Evolutionary conservation across 805 yeast genomes (phyloP), one percentile per base, ranked within the genome.

Genomic region (Lipomyces sp.): DNA sequence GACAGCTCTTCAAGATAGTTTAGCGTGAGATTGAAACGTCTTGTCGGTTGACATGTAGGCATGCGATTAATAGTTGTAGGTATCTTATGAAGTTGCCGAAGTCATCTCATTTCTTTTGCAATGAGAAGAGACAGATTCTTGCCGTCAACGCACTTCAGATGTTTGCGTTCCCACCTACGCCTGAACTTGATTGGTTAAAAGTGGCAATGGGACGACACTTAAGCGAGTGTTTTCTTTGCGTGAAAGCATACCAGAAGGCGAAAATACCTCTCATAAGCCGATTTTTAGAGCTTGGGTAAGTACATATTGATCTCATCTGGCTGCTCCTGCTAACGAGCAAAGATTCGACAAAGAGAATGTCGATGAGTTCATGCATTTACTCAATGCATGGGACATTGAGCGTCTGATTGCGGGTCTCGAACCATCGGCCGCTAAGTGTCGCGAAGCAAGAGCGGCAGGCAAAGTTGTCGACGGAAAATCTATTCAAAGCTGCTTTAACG

Each of bases 181-280:
- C 66, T 10, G 72, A 67, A 24, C 65, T 70, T 3, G 62, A 57
- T 15, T 71, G 72, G 73, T 54, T 71, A 6, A 60, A 66, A 35
- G 8, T 39, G 2, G 66, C 73, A 4, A 57, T 71, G 24, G 63
- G 57, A 51, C 59, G 60, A 42, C 74, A 71, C 51, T 51, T 71
- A 33, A 57, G 50, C 42, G 62, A 57, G 13, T 71, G 74, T 35
- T 71, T 65, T 42, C 56, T 54, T 32, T 71, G 74, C 35, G 71
- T 62, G n/a, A 71, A 69, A 60, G 69, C 64, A 15, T 71, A 70
- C 42, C 73, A 71, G 55, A 59, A 59, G 55, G 37, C 53, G 30
- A 65, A 69, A 53, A 57, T 54, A 3, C 59, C 62, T 2, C 56
- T 71, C 60, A 59, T 57, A 18, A 45, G 29, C 29, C 60, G 57